Conservation (phyloP, 2,329 filamentous ascomycete genomes). For the Exophiala lecanii-corni region DNA sequence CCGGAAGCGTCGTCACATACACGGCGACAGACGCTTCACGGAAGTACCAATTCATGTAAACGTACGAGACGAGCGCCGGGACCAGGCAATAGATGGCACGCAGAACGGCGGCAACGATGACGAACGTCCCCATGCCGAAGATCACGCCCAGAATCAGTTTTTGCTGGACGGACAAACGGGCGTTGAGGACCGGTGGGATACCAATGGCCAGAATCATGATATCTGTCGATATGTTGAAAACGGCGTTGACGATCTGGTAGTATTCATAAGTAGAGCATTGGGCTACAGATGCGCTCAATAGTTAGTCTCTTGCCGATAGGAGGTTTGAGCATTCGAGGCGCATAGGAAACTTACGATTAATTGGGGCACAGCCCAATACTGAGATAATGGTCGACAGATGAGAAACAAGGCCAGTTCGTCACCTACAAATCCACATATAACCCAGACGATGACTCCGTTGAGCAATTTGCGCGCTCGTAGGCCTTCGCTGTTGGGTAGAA, state of each 20-base stretch:
- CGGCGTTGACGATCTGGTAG: conserved; percentile 43
- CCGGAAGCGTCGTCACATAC: conserved; percentile 49
- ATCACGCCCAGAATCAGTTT: conserved; percentile 40
- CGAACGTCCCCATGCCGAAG: conserved; percentile 44
- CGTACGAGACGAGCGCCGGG: conserved; percentile 30
- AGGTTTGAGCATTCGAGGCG: no score
- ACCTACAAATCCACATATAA: conserved; percentile 43
- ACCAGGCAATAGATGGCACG: conserved; percentile 47
- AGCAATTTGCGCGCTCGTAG: conserved; percentile 27
- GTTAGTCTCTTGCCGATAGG: no score
- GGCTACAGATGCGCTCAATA: conserved; percentile 10
- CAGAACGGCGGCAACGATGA: conserved; percentile 46
- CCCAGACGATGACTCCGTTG: conserved; percentile 39
- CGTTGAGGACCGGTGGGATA: conserved; percentile 39
- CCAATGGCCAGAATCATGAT: conserved; percentile 41
- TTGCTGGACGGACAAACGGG: conserved; percentile 38
- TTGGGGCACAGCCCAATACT: conserved; percentile 49
- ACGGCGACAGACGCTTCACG: conserved; percentile 42
- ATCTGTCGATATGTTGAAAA: conserved; percentile 45
- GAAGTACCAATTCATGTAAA: conserved; percentile 47
- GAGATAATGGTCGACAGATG: conserved; percentile 46
- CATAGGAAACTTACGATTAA: conserved; percentile 25
- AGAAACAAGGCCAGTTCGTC: conserved; percentile 48
- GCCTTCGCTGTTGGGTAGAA: conserved; percentile 10
- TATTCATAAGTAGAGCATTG: conserved; percentile 42